Conservation (phyloP, 2,329 filamentous ascomycete genomes). For the Diaporthe aspalathi region DNA sequence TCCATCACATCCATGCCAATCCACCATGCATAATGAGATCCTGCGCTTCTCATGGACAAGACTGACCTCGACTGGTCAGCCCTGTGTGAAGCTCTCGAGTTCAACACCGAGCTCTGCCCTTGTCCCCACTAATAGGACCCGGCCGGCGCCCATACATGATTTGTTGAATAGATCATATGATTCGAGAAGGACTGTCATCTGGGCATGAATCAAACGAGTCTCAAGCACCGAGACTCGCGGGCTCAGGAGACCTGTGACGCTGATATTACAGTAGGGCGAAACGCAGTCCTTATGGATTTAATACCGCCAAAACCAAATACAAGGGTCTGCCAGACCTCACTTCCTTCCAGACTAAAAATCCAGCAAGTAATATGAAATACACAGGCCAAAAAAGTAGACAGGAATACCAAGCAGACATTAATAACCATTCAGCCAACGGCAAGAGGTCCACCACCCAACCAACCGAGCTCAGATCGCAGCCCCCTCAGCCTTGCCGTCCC, state of each 20-base stretch:
- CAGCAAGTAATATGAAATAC: not conserved
- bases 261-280: not conserved
- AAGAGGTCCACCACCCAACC: not conserved
- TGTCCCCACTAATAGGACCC: too few relatives aligned
- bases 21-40: not conserved
- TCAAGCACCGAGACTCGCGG: not conserved
- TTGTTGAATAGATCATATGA: too few relatives aligned
- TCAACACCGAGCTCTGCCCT: not conserved
- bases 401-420: not conserved
- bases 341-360: too few relatives aligned
- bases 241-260: not conserved
- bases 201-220: too few relatives aligned
- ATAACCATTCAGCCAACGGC: not conserved
- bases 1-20: not conserved
- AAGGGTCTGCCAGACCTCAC: not conserved
- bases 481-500: slow-evolving; percentile 39
- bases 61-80: not conserved
- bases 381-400: not conserved
- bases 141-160: too few relatives aligned
- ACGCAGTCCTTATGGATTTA: not conserved
- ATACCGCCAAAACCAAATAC: not conserved
- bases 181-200: too few relatives aligned
- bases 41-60: not conserved
- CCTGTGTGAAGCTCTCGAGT: too few relatives aligned
- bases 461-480: not conserved